A percentile compares a stretch with the other conserved stretches of the same genome.
phyloP scores from a whole-genome alignment of 1,139 yeast species.

The Saccharomyces hybrid region DNA sequence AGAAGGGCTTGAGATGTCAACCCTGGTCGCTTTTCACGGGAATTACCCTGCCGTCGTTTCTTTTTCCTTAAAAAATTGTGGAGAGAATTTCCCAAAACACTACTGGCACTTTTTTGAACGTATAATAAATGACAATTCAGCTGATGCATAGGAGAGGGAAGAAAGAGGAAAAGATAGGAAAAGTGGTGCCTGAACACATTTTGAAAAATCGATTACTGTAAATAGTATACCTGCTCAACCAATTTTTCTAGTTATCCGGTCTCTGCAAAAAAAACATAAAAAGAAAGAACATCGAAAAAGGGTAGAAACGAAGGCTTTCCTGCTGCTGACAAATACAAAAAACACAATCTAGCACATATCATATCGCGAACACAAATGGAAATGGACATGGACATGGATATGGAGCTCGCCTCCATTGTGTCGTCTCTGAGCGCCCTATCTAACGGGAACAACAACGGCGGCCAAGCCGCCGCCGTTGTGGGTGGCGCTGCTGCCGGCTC shows the following conservation, averaged over 20 bases:
- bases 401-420: conserved; percentile 32
- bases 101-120: background rate
- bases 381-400: conserved; percentile 17
- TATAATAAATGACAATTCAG: background rate
- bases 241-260: background rate
- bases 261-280: background rate
- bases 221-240: background rate
- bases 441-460: conserved; percentile 10
- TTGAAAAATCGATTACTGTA: background rate
- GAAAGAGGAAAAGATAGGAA: background rate
- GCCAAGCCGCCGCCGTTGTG: background rate
- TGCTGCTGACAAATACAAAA: background rate
- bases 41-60: background rate
- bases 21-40: background rate
- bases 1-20: background rate
- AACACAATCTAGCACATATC: background rate
- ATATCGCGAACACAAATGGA: background rate
- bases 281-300: conserved; percentile 1
- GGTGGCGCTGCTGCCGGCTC: conserved; percentile 1
- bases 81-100: background rate
- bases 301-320: background rate
- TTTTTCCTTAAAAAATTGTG: background rate
- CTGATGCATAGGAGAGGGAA: background rate
- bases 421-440: conserved; percentile 31
- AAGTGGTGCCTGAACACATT: background rate